Base-by-base conservation (phyloP, 192 early-diverging fungal species). In the Backusella tarrabulga region DNA sequence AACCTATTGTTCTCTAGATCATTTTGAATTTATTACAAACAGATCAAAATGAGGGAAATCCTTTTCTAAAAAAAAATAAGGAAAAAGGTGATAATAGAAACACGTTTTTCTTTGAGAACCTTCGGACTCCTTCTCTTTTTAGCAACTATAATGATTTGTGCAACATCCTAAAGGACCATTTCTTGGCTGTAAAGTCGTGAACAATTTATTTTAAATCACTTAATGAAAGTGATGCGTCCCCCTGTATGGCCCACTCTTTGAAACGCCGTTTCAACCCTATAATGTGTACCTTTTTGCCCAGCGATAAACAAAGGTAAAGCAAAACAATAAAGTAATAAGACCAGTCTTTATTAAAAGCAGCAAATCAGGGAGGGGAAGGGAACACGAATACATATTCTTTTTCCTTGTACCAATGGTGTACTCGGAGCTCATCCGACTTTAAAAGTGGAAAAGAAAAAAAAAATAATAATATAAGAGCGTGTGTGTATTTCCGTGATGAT, bases 301-400 rank as follows among this genome's bases (percentile, higher is more conserved):
- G 32, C 15, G 36, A 34, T 19, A 35, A 6, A 35, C 21, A 21
- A 19, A 9, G 23, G 7, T 23, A 70, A 70, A 12, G 2, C 21
- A 70, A 70, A 35, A 38, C 34, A 68, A 32, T 36, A 70, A 26
- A 41, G 56, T 63, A 63, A 63, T 63, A 63, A 63, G 56, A 63
- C 11, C 56, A 63, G 56, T 12, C 26, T 63, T 63, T 63, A 63
- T 63, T 63, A 29, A 63, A 63, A 63, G 56, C 56, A 63, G 56
- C 56, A 63, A 63, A 63, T 63, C 23, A 63, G n/a, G 56, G 11
- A 21, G 54, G n/a, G 12, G 40, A 11, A n/a, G 4, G 19, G 21
- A 21, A 68, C 6, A 69, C 35, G 21, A 67, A 67, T 15, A 67
- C 6, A 12, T 21, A 4, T 69, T 41, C 41, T 38, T 41, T 41